Conservation (phyloP, 2,329 filamentous ascomycete genomes). For the Dryadomyces quercus-mongolicae region DNA sequence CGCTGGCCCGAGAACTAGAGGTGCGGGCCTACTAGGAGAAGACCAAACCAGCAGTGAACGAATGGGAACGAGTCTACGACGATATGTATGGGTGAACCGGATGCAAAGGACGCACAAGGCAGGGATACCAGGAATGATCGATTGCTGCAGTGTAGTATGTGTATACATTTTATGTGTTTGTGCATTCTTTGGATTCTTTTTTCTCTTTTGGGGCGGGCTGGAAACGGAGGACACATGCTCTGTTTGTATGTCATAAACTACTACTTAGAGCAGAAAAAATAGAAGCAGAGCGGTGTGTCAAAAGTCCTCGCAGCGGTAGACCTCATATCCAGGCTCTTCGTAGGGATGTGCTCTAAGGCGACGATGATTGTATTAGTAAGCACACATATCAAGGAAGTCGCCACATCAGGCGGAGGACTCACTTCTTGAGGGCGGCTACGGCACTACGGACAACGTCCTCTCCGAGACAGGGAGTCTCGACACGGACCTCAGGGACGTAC, state of each 20-base stretch:
- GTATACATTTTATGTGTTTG: neutral
- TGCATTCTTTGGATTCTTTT: neutral
- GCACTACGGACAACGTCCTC: constrained; percentile 42
- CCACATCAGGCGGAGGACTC: constrained; percentile 16
- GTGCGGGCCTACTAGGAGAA: constrained; percentile 3
- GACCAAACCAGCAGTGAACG: neutral
- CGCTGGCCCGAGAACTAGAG: constrained; percentile 26
- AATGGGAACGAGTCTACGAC: neutral
- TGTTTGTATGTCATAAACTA: neutral
- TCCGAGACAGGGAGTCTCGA: constrained; percentile 51
- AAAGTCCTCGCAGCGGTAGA: constrained; percentile 36
- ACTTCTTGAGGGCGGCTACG: constrained; percentile 55
- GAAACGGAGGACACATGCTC: neutral
- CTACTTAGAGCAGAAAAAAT: too few relatives aligned
- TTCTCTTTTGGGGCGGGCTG: too few relatives aligned
- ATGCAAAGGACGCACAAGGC: neutral
- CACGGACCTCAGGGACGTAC: constrained; percentile 44
- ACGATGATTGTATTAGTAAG: constrained; percentile 4
- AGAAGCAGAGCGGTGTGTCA: constrained; percentile 10
- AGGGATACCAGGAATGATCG: neutral
- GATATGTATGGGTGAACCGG: neutral
- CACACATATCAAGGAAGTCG: neutral
- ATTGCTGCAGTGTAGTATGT: neutral
- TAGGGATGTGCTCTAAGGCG: constrained; percentile 39
- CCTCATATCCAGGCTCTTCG: constrained; percentile 37